Conservation (phyloP, 1,284 basidiomycete genomes). For the Cerrena zonata region DNA sequence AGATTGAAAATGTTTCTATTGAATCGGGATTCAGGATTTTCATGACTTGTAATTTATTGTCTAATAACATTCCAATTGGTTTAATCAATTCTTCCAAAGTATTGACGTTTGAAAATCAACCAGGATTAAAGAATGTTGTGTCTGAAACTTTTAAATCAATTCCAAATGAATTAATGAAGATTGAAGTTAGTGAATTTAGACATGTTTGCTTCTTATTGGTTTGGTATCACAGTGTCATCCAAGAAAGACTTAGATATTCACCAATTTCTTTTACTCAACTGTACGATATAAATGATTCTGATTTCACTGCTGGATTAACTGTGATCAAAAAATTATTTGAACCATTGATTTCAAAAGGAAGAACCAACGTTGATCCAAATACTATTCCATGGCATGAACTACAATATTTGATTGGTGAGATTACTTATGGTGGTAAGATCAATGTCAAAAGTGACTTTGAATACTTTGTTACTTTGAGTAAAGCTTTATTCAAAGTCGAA, state of each 20-base stretch:
- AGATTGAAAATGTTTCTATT: no score
- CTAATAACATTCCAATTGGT: no score
- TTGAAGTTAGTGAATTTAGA: constrained; percentile 85
- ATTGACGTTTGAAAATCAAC: constrained; percentile 98
- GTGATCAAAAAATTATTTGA: constrained; percentile 89
- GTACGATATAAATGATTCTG: constrained; percentile 97
- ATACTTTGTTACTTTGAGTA: constrained; percentile 87
- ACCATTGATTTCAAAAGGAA: constrained; percentile 74
- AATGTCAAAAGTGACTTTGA: constrained; percentile 92
- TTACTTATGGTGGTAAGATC: constrained; percentile 88
- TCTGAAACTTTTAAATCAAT: constrained; percentile 83
- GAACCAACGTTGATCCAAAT: constrained; percentile 84
- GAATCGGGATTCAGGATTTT: constrained; percentile 87
- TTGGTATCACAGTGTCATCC: constrained; percentile 96
- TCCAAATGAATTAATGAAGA: constrained; percentile 58
- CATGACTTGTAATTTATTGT: constrained; percentile 91
- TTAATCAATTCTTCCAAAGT: no score
- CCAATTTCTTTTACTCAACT: constrained; percentile 92
- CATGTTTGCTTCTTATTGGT: constrained; percentile 91
- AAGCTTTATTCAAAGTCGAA: constrained; percentile 76
- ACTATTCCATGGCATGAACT: constrained; percentile 91
- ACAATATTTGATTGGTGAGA: constrained; percentile 85
- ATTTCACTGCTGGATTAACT: constrained; percentile 83
- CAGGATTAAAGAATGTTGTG: constrained; percentile 90
- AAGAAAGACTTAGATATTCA: constrained; percentile 90